Base-by-base conservation (phyloP, 2,329 filamentous ascomycete genomes). In the Chaetothyriales sp. region DNA sequence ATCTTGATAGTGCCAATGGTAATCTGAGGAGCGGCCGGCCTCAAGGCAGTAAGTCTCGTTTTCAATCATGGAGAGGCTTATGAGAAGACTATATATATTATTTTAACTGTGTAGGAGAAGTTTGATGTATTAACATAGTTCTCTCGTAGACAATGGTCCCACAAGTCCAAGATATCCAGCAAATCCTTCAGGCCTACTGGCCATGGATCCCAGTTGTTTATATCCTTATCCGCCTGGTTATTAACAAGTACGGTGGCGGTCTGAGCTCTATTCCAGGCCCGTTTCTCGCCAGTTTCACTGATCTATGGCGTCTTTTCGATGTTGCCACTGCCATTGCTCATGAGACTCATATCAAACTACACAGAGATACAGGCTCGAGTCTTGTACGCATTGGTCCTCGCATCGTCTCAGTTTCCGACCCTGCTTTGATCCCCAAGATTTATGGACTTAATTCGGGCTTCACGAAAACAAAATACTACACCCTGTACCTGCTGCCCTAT, bases 401-500 rank as follows among this genome's bases (percentile, higher is more conserved):
- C 55, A 71, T 71, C 0, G 66, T 92, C 1, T 86, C 83, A 0
- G 86, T 92, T 60, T 77, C 81, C 2, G 77, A 87, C 57, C 84
- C 85, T 0, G 76, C 76, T 51, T 82, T 83, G 0, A 71, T 90
- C 57, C 85, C 84, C 65, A 70, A 71, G 6, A 88, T 92, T 44
- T 93, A 92, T 63, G 85, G 85, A 0, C 67, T 89, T 42, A 89
- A 88, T 63, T 88, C 88, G 65, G 83, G 83, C 0, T 84, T 87
- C 58, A 69, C 77, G 45, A 92, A 92, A 77, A 83, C 84, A 64
- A 45, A 65, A 54, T 32, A 39, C 22, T 22, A 48, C 19, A 54
- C 53, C 26, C 39, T 49, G 18, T 18, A n/a, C 26, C 43, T 60
- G 28, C 56, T 57, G 22, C 48, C 61, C 2, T 55, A 57, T 8